phyloP scores from a whole-genome alignment of 805 yeast species.

The Wickerhamomyces kurtzmanii region DNA sequence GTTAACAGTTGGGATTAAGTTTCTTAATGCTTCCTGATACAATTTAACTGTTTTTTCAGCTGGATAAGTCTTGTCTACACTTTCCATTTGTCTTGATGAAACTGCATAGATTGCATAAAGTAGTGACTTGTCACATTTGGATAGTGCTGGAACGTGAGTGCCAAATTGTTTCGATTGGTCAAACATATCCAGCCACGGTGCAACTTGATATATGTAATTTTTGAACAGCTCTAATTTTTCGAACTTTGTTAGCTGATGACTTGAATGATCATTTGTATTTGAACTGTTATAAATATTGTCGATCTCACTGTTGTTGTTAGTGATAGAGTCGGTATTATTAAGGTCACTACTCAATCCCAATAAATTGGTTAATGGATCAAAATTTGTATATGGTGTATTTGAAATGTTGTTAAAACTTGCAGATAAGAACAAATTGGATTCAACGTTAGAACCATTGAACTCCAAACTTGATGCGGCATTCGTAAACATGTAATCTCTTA shows the following conservation, averaged over 20 bases:
- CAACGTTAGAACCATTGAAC: conserved; percentile 13
- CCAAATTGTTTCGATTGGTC: conserved; percentile 24
- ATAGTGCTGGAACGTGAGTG: conserved; percentile 22
- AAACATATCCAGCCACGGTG: conserved; percentile 30
- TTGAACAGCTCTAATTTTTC: conserved; percentile 22
- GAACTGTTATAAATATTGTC: conserved; percentile 9
- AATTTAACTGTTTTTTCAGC: conserved; percentile 17
- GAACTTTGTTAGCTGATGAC: conserved; percentile 16
- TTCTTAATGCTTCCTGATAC: conserved; percentile 24
- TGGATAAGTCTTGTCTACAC: conserved; percentile 15
- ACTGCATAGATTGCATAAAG: conserved; percentile 21
- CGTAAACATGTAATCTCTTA: conserved; percentile 29
- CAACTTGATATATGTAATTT: conserved; percentile 26
- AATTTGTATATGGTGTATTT: too few species aligned
- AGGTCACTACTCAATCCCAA: too few species aligned
- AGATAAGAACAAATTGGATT: conserved; percentile 16
- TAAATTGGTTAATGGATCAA: too few species aligned
- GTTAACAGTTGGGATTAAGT: conserved; percentile 24
- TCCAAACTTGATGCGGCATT: conserved; percentile 17
- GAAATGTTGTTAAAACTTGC: too few species aligned
- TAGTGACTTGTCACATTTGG: conserved; percentile 25
- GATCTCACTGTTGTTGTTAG: conserved; percentile 17
- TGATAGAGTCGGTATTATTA: too few species aligned
- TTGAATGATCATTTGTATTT: not conserved
- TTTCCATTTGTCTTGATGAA: conserved; percentile 23